phyloP scores from a whole-genome alignment of 345 rosid species.

The Syzygium jambos region DNA sequence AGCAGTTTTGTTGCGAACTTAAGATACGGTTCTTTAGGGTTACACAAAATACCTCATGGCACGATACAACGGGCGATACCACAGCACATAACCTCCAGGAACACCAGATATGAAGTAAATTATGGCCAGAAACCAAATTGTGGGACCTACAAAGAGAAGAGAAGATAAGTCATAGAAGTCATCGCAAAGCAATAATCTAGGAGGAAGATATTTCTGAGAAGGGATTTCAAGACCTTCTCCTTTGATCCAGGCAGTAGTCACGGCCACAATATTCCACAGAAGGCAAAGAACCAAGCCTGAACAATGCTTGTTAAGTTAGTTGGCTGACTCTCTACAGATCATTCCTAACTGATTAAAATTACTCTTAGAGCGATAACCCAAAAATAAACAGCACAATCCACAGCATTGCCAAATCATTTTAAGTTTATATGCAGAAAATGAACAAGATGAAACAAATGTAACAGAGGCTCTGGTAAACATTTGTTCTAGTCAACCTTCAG shows the following conservation, averaged over 20 bases:
- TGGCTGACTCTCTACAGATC: not conserved
- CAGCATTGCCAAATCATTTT: not conserved
- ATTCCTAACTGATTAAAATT: not conserved
- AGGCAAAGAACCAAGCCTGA: conserved; percentile 81
- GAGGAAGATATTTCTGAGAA: not conserved
- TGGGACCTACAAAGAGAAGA: conserved; percentile 44
- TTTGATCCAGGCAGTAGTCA: conserved; percentile 80
- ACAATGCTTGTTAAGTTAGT: not conserved
- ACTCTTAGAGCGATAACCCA: not conserved
- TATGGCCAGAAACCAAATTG: conserved; percentile 91
- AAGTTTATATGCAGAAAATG: not conserved
- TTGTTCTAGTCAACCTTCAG: not conserved
- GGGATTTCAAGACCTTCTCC: conserved; percentile 57
- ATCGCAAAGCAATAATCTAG: not conserved
- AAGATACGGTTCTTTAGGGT: not conserved
- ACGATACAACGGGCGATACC: conserved; percentile 97
- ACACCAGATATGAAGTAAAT: conserved; percentile 83
- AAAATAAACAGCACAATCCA: not conserved
- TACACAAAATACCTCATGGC: conserved; percentile 69
- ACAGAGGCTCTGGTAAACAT: not conserved
- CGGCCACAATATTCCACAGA: conserved; percentile 81
- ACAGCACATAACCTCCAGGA: conserved; percentile 82
- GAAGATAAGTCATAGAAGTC: conserved; percentile 4
- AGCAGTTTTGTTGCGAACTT: not conserved
- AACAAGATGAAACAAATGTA: not conserved